Percentiles rank a stretch among this genome's conserved stretches.
These are phyloP conservation scores for Aegilops speltoides DNA, from an alignment of 176 grass and related monocot species.

Conservation along the genomic window DNA sequence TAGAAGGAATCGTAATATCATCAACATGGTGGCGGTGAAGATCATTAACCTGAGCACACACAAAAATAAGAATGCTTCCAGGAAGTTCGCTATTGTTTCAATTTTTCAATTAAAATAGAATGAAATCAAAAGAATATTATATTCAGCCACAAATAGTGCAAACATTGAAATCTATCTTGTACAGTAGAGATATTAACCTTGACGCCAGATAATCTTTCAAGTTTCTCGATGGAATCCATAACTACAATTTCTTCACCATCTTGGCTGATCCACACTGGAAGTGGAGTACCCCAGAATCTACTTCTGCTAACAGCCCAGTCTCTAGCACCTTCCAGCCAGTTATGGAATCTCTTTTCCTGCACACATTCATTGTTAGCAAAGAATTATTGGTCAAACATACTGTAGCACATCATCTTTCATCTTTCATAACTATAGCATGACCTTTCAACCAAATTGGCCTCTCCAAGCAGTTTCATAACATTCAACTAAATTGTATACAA, in stretches of 20 bases:
- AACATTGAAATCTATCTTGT: slow-evolving; percentile 21
- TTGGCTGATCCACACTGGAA: slow-evolving; percentile 91
- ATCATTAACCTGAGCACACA: slow-evolving; percentile 70
- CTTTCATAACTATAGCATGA: not conserved
- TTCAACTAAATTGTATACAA: not conserved
- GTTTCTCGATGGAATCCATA: slow-evolving; percentile 91
- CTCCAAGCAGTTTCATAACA: slow-evolving; percentile 12
- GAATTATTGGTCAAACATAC: slow-evolving; percentile 34
- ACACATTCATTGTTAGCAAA: slow-evolving; percentile 17
- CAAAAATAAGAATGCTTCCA: slow-evolving; percentile 10
- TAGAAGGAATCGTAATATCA: slow-evolving; percentile 95
- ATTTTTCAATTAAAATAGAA: slow-evolving; percentile 4
- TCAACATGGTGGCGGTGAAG: slow-evolving; percentile 96
- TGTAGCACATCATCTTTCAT: not conserved
- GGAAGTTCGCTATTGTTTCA: slow-evolving; percentile 6
- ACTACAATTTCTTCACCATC: slow-evolving; percentile 91
- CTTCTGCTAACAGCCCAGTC: slow-evolving; percentile 97
- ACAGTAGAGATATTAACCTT: slow-evolving; percentile 58
- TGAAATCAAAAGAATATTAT: not conserved
- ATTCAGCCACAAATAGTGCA: slow-evolving; percentile 6
- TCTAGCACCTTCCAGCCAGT: slow-evolving; percentile 98
- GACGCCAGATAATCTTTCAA: slow-evolving; percentile 88
- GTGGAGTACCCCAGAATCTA: slow-evolving; percentile 99
- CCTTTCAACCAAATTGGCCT: not conserved
- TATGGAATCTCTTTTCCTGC: slow-evolving; percentile 97